Base-by-base conservation (phyloP, 768 basidiomycete genomes). In the Fomitopsis pulvina region DNA sequence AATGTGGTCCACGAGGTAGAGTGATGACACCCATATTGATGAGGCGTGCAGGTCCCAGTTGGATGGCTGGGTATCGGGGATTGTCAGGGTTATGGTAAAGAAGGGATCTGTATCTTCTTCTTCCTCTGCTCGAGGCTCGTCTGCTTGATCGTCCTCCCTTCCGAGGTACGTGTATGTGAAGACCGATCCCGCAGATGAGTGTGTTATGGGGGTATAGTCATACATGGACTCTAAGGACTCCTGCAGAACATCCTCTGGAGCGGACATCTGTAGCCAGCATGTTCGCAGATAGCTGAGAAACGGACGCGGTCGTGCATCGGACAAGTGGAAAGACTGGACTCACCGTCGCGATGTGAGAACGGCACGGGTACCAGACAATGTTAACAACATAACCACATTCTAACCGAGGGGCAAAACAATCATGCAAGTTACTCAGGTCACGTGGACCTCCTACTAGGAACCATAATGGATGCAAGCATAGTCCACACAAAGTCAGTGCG, bases 1-100 rank as follows among this genome's bases (percentile, higher is more conserved):
- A 27, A 88, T 48, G 54, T 87, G 79, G 61, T 87, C 79, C 41
- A 83, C 82, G 39, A 88, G 63, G 66, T 79, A 85, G 38, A 78
- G 64, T 14, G 87, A 78, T 4, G 87, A 74, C 5, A 72, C 67
- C 88, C 86, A 91, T 59, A 90, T 79, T 14, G 84, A 83, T 21
- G 84, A 81, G 1, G 87, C 88, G 51, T 91, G 87, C 2, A 90
- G 64, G 1, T 77, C 71, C 87, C 87, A 90, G 58, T 89, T 87
- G 16, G 73, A 69, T 20, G 82, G 68, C 10, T 75, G 68, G 10
- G 86, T 83, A 59, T 88, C 83, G 10, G 87, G 86, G 1, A 76
- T 81, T 12, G 62, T 60, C 38, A 87, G 65, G 0, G 70, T 68
- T 44, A 87, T 71, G 22, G 56, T 42, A 20, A 54, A 30, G n/a